phyloP scores from a whole-genome alignment of 768 basidiomycete species.

The Tricholoma furcatifolium region DNA sequence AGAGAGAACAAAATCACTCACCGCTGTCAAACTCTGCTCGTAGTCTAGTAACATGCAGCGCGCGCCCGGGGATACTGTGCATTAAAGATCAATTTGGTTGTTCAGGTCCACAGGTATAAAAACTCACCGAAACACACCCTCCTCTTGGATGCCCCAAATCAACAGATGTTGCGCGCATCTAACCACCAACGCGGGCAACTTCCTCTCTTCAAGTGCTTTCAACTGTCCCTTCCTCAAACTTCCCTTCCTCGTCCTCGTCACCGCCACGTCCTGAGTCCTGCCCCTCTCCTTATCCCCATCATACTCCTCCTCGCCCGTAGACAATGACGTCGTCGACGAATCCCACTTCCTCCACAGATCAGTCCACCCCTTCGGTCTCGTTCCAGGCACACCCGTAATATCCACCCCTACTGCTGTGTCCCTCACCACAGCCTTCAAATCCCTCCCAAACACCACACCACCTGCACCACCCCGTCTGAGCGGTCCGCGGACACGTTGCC shows the following conservation, averaged over 20 bases:
- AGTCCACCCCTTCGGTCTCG: constrained; percentile 17
- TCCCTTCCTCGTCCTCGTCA: constrained; percentile 15
- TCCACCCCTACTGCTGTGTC: constrained; percentile 50
- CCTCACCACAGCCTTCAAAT: constrained; percentile 51
- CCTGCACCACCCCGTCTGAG: constrained; percentile 32
- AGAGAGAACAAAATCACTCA: constrained; percentile 12
- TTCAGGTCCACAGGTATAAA: neutral
- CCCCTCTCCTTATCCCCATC: constrained; percentile 17
- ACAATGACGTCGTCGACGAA: neutral
- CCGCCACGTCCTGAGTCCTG: constrained; percentile 1
- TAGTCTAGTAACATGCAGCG: constrained; percentile 75
- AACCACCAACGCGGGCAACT: constrained; percentile 73
- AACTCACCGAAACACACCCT: constrained; percentile 80
- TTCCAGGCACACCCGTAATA: too few relatives aligned
- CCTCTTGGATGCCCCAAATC: constrained; percentile 82
- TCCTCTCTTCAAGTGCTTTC: constrained; percentile 45
- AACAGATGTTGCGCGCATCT: constrained; percentile 82
- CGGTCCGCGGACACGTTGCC: constrained; percentile 56
- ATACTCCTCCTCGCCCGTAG: constrained; percentile 18
- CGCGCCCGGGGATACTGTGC: constrained; percentile 76
- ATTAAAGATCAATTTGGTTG: constrained; percentile 12
- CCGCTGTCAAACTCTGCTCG: constrained; percentile 83
- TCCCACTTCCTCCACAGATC: constrained; percentile 25
- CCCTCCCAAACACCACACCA: constrained; percentile 63
- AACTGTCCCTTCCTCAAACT: constrained; percentile 23